Evolutionary conservation across 805 yeast species (phyloP), one percentile per base, ranked within the genome.

Genomic region (Kuraishia molischiana): DNA sequence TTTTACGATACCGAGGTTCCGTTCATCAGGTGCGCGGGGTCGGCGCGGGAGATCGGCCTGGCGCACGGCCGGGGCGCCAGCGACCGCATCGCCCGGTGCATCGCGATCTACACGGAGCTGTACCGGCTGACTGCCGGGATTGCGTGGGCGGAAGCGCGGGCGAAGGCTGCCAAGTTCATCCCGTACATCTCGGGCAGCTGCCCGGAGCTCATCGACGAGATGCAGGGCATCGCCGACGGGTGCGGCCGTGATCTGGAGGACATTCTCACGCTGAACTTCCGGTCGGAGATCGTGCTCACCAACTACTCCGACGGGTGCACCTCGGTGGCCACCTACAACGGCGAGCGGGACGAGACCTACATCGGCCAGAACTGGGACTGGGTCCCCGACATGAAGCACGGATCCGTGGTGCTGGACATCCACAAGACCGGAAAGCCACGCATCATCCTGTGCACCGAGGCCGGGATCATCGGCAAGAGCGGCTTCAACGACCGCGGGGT

Each of bases 281-380:
- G 69, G 26, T 54, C 64, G 5, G 69, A 64, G 43, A 61, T 64
- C 29, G 59, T 43, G 19, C 59, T 56, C 40, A 52, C 61, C 38
- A 53, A 54, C n/a, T 44, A 48, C 18, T 38, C 58, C 3, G 69
- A 64, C 41, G 69, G 69, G 1, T 64, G 69, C 40, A 63, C 68
- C 2, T 47, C 58, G 2, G 28, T 58, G 45, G 41, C 52, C 41
- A 50, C 59, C 44, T 31, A 47, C 44, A 49, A 51, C 38, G 18
- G 34, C 29, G 13, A 44, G 29, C 36, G 53, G 28, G 44, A 54
- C 29, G 44, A 45, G 32, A 30, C 51, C 39, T 32, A 44, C 42
- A 47, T 51, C 43, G 47, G 59, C 41, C 69, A 64, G 46, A 64
- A 62, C 43, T 64, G 69, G 69, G 69, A 64, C 44, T 64, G 69